Base-by-base conservation (phyloP, 176 grass and related monocot genomes). In the Oryza longistaminata region DNA sequence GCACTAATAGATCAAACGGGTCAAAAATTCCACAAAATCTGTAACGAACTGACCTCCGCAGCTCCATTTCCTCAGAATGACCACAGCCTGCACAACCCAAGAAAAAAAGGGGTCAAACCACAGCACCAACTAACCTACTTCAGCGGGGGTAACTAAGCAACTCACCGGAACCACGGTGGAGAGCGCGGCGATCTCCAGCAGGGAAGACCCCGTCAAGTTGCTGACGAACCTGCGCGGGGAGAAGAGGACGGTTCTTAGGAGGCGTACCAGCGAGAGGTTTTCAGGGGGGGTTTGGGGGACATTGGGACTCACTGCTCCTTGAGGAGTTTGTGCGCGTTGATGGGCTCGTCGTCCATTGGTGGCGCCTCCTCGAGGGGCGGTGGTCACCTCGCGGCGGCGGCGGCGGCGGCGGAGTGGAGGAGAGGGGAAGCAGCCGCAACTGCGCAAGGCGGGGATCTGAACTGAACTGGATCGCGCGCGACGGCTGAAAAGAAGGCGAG, bases 11-110 rank as follows among this genome's bases (percentile, higher is more conserved):
- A n/a, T 71, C 15, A 25, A 21, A 78, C 21, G 0, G 71, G 6
- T 62, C 24, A 62, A 52, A 43, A 64, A 67, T 73, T 76, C 85
- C 9, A 65, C 8, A 81, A 19, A 66, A 73, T 29, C 33, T 86
- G 72, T 45, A 75, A 62, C 67, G 61, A 85, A 70, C 67, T 81
- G 67, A 77, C 83, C 71, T 80, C 87, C 73, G 62, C 71, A 82
- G 80, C 81, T 87, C 91, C 91, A 98, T 82, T 95, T 92, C 74
- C 96, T 93, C 14, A 98, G 72, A 85, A 98, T 71, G 31, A 95
- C 81, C 77, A 95, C 61, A 34, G 87, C 96, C 96, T 98, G 89
- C 33, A 29, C 87, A 58, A 44, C 34, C 4, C 37, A 39, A 39
- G 6, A 49, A 58, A 14, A 77, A 33, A 61, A 49, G 78, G 50